A percentile compares a stretch with the other conserved stretches of the same genome.
Evolutionary conservation across 176 grass and related monocot genomes (phyloP).

Genomic region (Chloris gayana): DNA sequence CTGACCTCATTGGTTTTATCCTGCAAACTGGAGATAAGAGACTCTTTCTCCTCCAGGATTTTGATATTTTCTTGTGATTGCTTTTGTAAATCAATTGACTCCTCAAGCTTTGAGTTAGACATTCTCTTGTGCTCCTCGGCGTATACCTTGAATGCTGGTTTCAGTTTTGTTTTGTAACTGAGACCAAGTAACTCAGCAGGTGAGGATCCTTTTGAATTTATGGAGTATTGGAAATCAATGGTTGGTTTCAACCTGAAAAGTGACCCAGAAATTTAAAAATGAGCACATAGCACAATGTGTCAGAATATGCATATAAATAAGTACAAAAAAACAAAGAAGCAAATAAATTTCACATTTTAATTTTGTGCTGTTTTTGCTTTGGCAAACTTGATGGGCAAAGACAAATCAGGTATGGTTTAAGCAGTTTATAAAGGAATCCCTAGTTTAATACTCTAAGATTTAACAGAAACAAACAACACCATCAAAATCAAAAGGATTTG

Average conservation of each 20-base stretch:
- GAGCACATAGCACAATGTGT: background rate
- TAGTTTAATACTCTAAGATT: background rate
- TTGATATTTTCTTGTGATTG: slow-evolving; percentile 58
- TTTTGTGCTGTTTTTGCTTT: slow-evolving; percentile 3
- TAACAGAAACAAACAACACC: background rate
- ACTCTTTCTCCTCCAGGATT: slow-evolving; percentile 66
- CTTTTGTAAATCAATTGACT: slow-evolving; percentile 59
- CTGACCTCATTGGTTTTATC: slow-evolving; percentile 61
- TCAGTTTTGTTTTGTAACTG: slow-evolving; percentile 68
- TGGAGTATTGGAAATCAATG: slow-evolving; percentile 69
- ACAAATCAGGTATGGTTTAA: background rate
- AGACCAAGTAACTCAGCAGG: slow-evolving; percentile 64
- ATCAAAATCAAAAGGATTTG: slow-evolving; percentile 9
- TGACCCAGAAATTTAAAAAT: slow-evolving; percentile 1
- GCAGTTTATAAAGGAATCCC: background rate
- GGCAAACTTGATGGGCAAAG: background rate
- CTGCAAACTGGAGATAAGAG: slow-evolving; percentile 47
- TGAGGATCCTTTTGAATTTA: slow-evolving; percentile 74
- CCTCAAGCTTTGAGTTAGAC: slow-evolving; percentile 55
- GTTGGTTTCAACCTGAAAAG: slow-evolving; percentile 74
- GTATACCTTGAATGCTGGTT: slow-evolving; percentile 62
- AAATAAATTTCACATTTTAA: background rate
- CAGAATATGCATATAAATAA: background rate
- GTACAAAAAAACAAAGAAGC: background rate
- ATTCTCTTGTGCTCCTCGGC: slow-evolving; percentile 60